A percentile compares a stretch with the other conserved stretches of the same genome.
These are phyloP conservation scores for Acidiella bohemica DNA, from an alignment of 495 filamentous ascomycete species.

Conservation along the genomic window DNA sequence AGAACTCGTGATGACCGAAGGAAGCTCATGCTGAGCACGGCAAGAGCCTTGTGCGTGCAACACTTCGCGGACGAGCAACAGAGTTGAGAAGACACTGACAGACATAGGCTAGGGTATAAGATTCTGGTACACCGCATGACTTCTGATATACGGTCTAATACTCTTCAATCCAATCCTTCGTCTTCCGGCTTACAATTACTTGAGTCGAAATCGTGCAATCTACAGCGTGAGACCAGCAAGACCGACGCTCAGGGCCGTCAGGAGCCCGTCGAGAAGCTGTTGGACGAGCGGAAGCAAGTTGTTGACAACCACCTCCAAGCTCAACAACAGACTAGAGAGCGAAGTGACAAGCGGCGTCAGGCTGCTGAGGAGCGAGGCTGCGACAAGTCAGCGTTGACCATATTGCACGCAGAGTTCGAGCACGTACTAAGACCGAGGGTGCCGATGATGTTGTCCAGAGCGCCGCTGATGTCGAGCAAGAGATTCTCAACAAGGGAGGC, in stretches of 20 bases:
- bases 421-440: conserved; percentile 19
- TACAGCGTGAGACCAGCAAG: conserved; percentile 16
- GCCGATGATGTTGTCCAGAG: conserved; percentile 18
- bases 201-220: too few relatives aligned
- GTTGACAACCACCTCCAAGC: conserved; percentile 17
- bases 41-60: too few relatives aligned
- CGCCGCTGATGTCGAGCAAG: conserved; percentile 18
- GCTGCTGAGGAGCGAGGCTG: conserved; percentile 14
- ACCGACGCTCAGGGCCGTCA: conserved; percentile 17
- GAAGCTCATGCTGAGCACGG: too few relatives aligned
- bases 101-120: too few relatives aligned
- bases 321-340: conserved; percentile 15
- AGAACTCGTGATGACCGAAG: too few relatives aligned
- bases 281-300: conserved; percentile 19
- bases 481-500: conserved; percentile 14
- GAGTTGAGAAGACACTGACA: too few relatives aligned
- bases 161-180: too few relatives aligned
- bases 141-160: too few relatives aligned
- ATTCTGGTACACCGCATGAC: too few relatives aligned
- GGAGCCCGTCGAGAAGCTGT: conserved; percentile 17
- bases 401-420: not conserved
- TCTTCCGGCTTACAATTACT: too few relatives aligned
- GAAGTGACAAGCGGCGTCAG: conserved; percentile 16
- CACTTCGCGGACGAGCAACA: too few relatives aligned
- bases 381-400: not conserved